Evolutionary conservation across 257 asterid genomes (phyloP).

Genomic region (Fraxinus anomala): DNA sequence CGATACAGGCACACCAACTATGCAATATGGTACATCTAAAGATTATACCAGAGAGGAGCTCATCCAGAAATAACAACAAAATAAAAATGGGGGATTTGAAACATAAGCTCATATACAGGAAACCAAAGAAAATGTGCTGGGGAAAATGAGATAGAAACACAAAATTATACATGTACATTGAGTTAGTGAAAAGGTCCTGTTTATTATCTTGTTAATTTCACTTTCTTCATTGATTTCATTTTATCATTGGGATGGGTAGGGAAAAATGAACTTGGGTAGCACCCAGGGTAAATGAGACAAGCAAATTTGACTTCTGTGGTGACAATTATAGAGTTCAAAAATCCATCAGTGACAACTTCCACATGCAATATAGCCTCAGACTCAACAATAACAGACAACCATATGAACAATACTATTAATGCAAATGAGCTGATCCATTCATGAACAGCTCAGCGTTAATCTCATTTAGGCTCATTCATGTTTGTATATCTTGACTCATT

Average conservation of each 20-base stretch:
- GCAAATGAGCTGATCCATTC: background rate
- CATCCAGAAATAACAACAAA: background rate
- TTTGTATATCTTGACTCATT: background rate
- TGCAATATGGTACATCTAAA: background rate
- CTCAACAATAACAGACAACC: background rate
- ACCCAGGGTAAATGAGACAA: background rate
- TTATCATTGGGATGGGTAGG: background rate
- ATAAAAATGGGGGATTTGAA: background rate
- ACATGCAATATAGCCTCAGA: background rate
- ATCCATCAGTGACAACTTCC: background rate
- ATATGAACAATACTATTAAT: background rate
- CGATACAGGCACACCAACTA: background rate
- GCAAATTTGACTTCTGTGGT: background rate
- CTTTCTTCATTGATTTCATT: background rate
- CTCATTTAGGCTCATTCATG: background rate
- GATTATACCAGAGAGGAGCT: background rate
- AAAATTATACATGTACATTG: background rate
- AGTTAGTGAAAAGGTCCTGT: background rate
- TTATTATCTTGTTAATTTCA: background rate
- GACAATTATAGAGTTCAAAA: background rate
- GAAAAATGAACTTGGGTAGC: background rate
- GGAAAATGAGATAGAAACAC: background rate
- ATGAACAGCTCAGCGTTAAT: background rate
- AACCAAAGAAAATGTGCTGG: background rate
- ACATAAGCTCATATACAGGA: background rate